Conservation (phyloP, 352 stramenopile species). For the Globisporangium megalacanthum region DNA sequence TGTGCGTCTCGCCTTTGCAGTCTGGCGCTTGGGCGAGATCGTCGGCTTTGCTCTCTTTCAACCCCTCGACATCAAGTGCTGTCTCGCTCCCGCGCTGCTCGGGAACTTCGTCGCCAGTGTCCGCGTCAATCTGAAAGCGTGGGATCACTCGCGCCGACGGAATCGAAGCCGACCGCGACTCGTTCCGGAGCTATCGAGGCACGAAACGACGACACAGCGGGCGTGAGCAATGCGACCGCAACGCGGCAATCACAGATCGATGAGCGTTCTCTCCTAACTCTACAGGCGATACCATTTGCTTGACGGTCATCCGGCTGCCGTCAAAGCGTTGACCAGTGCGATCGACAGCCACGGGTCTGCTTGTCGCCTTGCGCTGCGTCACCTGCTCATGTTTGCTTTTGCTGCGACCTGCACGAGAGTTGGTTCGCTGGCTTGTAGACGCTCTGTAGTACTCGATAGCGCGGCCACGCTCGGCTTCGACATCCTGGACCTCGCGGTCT, state of each 20-base stretch:
- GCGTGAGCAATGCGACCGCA: background rate
- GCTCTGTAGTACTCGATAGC: slow-evolving; percentile 40
- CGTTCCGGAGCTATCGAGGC: slow-evolving; percentile 26
- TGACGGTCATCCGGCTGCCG: slow-evolving; percentile 61
- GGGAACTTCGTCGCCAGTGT: slow-evolving; percentile 27
- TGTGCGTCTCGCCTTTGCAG: slow-evolving; percentile 4
- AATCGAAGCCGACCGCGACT: slow-evolving; percentile 35
- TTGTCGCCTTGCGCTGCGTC: background rate
- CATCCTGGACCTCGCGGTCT: slow-evolving; percentile 35
- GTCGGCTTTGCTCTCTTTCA: background rate
- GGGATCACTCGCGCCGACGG: slow-evolving; percentile 32
- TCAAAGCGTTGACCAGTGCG: slow-evolving; percentile 31
- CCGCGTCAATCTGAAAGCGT: slow-evolving; percentile 46
- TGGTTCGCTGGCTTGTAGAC: background rate
- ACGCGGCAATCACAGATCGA: too few species aligned
- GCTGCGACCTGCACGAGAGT: background rate
- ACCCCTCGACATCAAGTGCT: background rate
- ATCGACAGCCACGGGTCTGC: background rate
- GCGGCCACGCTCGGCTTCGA: slow-evolving; percentile 43
- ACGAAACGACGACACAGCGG: background rate
- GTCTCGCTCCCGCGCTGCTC: background rate
- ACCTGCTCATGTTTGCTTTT: background rate
- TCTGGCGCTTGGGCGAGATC: background rate
- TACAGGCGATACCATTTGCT: slow-evolving; percentile 33
- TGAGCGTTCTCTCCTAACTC: too few species aligned